Base-by-base conservation (phyloP, 768 basidiomycete species). In the Mycena chlorophos region DNA sequence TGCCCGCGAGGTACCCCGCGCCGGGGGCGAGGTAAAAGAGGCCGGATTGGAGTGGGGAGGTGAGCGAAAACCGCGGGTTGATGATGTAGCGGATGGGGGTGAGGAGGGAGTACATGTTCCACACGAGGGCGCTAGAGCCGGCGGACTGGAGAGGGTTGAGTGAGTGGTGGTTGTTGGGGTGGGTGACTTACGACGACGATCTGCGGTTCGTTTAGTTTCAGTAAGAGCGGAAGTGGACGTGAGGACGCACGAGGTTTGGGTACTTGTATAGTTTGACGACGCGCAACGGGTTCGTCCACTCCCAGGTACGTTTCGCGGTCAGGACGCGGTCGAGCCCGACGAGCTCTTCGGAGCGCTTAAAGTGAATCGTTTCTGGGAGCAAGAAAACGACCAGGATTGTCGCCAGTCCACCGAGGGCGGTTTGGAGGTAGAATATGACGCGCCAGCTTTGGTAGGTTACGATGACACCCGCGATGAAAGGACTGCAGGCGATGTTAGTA, bases 41-140 rank as follows among this genome's bases (percentile, higher is more conserved):
- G 12, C 60, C 60, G 13, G 60, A 55, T 47, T 62, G 60, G 28
- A 58, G 55, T 17, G 60, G 60, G 17, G 54, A 23, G 4, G 56
- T 58, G 34, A 62, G 56, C 2, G 23, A 10, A 42, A 58, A 62
- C 4, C 60, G 60, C 4, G 60, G 60, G 27, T 61, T 62, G 54
- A 62, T 62, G 22, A 62, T 58, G 25, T 62, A 62, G 5, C 60
- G 56, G n/a, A 62, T 62, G 1, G 60, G 60, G 2, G 60, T 62
- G 16, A 62, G 51, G 1, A 62, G 48, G 10, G 56, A 57, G 51
- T 62, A 62, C 56, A 53, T 55, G 31, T 55, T 62, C 60, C 60
- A 62, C 14, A 62, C 54, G 4, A 62, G 54, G 4, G 60, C 56
- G 6, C 56, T 55, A 4, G 50, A 45, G 1, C 19, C 60, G 4